Evolutionary conservation across 1,139 yeast species (phyloP).

Genomic region (Scheffersomyces segobiensis): DNA sequence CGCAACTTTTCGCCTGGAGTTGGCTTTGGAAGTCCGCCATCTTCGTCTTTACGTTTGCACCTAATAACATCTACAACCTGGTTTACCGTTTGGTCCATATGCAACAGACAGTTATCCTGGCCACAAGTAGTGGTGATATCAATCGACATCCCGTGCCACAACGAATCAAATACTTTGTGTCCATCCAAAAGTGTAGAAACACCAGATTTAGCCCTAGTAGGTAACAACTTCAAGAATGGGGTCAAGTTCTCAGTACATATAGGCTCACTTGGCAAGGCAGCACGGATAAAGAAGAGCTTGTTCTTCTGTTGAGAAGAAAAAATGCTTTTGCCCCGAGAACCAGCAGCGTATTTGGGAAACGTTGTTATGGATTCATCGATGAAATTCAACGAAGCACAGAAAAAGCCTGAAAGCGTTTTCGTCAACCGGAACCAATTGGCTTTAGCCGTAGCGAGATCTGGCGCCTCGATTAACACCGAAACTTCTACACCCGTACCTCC

Average conservation of each 20-base stretch:
- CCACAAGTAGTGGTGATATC: conserved; percentile 68
- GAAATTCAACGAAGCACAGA: conserved; percentile 92
- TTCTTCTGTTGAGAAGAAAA: conserved; percentile 41
- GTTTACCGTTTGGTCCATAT: conserved; percentile 71
- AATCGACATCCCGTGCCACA: conserved; percentile 93
- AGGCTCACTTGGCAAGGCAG: conserved; percentile 93
- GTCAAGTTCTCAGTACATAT: conserved; percentile 97
- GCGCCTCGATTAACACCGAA: conserved; percentile 83
- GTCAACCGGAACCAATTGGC: conserved; percentile 70
- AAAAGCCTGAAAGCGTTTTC: conserved; percentile 82
- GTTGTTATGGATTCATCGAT: conserved; percentile 82
- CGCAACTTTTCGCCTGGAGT: conserved; percentile 62
- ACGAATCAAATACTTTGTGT: conserved; percentile 91
- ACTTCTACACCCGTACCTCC: conserved; percentile 98
- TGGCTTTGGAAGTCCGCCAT: conserved; percentile 81
- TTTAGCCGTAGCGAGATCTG: conserved; percentile 53
- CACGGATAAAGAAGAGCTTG: conserved; percentile 63
- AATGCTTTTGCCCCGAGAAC: conserved; percentile 12
- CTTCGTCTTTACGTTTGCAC: conserved; percentile 55
- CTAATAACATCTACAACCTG: conserved; percentile 74
- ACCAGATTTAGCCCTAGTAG: conserved; percentile 93
- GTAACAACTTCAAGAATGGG: conserved; percentile 85
- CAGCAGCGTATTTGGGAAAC: conserved; percentile 49
- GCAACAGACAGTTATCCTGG: conserved; percentile 45
- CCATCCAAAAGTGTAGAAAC: conserved; percentile 85